Evolutionary conservation across 805 yeast species (phyloP).

Genomic region (Saturnispora serradocipensis): DNA sequence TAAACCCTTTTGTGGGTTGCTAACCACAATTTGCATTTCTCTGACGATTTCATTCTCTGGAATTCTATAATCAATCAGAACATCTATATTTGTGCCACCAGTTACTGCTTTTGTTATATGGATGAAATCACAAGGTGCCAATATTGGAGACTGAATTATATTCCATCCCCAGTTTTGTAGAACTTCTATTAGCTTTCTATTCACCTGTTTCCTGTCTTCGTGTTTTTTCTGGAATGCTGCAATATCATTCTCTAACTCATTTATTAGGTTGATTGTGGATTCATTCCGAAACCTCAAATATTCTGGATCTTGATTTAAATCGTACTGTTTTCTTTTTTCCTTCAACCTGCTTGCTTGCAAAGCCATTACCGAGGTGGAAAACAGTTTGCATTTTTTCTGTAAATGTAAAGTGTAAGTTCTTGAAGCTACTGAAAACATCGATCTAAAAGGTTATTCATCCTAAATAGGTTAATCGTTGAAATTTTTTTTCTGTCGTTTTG

Average conservation of each 20-base stretch:
- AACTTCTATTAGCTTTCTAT: slow-evolving; percentile 1
- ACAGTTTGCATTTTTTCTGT: neutral
- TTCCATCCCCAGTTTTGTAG: slow-evolving; percentile 7
- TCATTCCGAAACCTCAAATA: slow-evolving; percentile 1
- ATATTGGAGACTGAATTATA: slow-evolving; percentile 8
- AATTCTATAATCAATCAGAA: slow-evolving; percentile 8
- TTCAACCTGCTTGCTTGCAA: neutral
- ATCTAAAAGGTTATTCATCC: neutral
- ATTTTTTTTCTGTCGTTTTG: neutral
- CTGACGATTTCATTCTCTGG: neutral
- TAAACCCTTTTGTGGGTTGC: neutral
- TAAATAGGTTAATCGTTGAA: neutral
- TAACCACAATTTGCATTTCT: slow-evolving; percentile 10
- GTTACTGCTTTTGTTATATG: slow-evolving; percentile 4
- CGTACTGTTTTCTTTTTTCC: neutral
- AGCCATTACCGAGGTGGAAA: neutral
- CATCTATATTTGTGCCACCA: neutral
- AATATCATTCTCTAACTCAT: slow-evolving; percentile 1
- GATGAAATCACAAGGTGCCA: slow-evolving; percentile 1
- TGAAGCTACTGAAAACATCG: neutral
- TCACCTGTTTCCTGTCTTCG: neutral
- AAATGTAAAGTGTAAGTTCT: neutral
- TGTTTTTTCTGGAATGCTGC: neutral
- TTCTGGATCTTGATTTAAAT: neutral
- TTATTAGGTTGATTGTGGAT: neutral